Conservation (phyloP, 805 yeast species). For the Candida parachauliodes region DNA sequence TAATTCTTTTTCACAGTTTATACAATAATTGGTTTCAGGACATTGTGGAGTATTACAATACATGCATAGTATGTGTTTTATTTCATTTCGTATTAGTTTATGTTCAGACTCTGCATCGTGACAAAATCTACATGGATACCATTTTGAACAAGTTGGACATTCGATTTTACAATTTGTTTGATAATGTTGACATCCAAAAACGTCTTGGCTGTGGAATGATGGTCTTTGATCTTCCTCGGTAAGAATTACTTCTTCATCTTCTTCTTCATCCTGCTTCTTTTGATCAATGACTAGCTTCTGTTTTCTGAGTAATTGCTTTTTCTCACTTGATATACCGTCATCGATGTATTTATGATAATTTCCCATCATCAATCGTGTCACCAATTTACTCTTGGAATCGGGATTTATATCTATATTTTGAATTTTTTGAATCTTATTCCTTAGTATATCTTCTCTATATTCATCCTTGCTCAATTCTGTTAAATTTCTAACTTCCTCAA, state of each 20-base stretch:
- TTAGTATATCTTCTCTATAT: slow-evolving; percentile 37
- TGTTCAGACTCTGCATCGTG: slow-evolving; percentile 69
- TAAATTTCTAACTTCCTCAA: slow-evolving; percentile 31
- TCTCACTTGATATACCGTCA: slow-evolving; percentile 22
- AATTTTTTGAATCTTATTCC: slow-evolving; percentile 48
- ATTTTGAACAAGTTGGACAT: slow-evolving; percentile 68
- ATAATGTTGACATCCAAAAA: slow-evolving; percentile 80
- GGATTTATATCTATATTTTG: slow-evolving; percentile 39
- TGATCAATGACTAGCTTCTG: slow-evolving; percentile 15
- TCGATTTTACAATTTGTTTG: slow-evolving; percentile 79
- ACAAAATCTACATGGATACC: slow-evolving; percentile 83
- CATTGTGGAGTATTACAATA: slow-evolving; percentile 69
- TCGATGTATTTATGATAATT: slow-evolving; percentile 52
- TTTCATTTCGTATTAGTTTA: slow-evolving; percentile 51
- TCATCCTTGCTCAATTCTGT: slow-evolving; percentile 37
- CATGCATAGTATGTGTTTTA: slow-evolving; percentile 78
- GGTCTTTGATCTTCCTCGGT: slow-evolving; percentile 47
- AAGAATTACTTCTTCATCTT: slow-evolving; percentile 41
- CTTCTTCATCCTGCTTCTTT: slow-evolving; percentile 7
- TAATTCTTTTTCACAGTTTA: slow-evolving; percentile 60
- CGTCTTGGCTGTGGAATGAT: slow-evolving; percentile 43
- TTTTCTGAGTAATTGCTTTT: slow-evolving; percentile 12
- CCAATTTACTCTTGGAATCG: slow-evolving; percentile 44
- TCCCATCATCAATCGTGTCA: slow-evolving; percentile 67
- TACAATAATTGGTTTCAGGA: slow-evolving; percentile 65